These are phyloP conservation scores for Peronosclerospora sorghi DNA, from an alignment of 352 stramenopile species.

Conservation along the genomic window DNA sequence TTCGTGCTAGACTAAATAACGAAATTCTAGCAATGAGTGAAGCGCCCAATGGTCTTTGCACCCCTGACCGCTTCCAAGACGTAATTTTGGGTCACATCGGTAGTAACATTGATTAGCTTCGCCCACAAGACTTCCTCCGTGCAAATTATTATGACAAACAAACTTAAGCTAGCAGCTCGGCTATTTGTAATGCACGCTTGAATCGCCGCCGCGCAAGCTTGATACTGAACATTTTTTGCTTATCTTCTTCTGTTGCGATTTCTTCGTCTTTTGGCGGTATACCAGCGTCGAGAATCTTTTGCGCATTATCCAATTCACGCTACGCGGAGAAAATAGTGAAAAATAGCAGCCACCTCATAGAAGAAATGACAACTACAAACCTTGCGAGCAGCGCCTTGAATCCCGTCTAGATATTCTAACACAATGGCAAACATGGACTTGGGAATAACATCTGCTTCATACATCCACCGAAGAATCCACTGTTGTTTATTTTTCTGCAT, in stretches of 20 bases:
- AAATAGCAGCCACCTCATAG: background rate
- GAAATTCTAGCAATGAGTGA: conserved; percentile 22
- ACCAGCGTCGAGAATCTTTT: conserved; percentile 61
- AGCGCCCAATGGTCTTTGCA: conserved; percentile 9
- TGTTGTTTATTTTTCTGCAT: conserved; percentile 71
- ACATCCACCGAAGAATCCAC: conserved; percentile 78
- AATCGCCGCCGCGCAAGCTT: conserved; percentile 57
- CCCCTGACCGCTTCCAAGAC: conserved; percentile 29
- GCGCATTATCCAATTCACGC: conserved; percentile 57
- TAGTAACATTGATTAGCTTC: conserved; percentile 6
- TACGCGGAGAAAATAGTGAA: conserved; percentile 6
- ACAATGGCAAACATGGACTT: conserved; percentile 73
- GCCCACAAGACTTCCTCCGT: background rate
- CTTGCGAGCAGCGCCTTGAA: conserved; percentile 52
- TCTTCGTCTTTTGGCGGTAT: conserved; percentile 38
- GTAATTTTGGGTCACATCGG: conserved; percentile 37
- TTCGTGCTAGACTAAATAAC: conserved; percentile 45
- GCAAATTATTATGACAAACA: conserved; percentile 10
- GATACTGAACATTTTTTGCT: conserved; percentile 43
- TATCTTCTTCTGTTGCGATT: conserved; percentile 21
- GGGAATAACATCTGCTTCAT: conserved; percentile 64
- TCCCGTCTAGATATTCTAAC: conserved; percentile 61
- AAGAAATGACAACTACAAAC: conserved; percentile 12
- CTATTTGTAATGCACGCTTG: conserved; percentile 71
- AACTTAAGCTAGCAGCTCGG: conserved; percentile 46